Evolutionary conservation across 1,139 yeast genomes (phyloP).

Genomic region (Hansenula anomala): DNA sequence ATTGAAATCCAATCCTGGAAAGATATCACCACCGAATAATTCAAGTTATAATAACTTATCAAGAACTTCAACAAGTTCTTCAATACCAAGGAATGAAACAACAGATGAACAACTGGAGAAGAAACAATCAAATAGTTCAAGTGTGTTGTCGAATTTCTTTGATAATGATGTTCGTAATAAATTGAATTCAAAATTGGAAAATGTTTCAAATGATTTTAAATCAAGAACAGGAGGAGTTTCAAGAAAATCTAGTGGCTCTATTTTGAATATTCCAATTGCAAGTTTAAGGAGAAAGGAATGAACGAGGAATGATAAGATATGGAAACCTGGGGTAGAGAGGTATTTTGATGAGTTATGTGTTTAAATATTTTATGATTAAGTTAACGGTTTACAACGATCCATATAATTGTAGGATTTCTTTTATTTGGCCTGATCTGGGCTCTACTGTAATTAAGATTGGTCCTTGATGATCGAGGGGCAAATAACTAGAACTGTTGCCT

Average conservation of each 20-base stretch:
- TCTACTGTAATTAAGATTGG: too few relatives aligned
- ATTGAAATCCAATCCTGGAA: conserved; percentile 10
- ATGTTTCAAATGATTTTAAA: conserved; percentile 11
- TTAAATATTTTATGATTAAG: too few relatives aligned
- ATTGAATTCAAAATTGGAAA: too few relatives aligned
- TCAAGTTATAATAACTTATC: conserved; percentile 7
- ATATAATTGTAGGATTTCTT: too few relatives aligned
- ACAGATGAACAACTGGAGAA: neutral
- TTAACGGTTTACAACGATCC: too few relatives aligned
- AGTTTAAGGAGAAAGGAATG: conserved; percentile 13
- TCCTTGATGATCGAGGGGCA: too few relatives aligned
- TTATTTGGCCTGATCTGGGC: too few relatives aligned
- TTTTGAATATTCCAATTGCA: conserved; percentile 18
- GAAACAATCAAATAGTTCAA: neutral
- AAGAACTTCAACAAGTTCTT: neutral
- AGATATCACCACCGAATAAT: conserved; percentile 9
- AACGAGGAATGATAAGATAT: neutral
- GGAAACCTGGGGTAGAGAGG: too few relatives aligned
- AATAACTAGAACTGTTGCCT: too few relatives aligned
- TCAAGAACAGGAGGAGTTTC: conserved; percentile 3
- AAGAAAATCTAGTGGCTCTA: conserved; percentile 5
- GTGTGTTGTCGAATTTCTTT: neutral
- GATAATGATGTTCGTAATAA: too few relatives aligned
- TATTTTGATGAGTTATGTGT: too few relatives aligned
- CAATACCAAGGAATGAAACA: too few relatives aligned